Conservation (phyloP, 1,284 basidiomycete species). For the Sphaerobolus stellatus region DNA sequence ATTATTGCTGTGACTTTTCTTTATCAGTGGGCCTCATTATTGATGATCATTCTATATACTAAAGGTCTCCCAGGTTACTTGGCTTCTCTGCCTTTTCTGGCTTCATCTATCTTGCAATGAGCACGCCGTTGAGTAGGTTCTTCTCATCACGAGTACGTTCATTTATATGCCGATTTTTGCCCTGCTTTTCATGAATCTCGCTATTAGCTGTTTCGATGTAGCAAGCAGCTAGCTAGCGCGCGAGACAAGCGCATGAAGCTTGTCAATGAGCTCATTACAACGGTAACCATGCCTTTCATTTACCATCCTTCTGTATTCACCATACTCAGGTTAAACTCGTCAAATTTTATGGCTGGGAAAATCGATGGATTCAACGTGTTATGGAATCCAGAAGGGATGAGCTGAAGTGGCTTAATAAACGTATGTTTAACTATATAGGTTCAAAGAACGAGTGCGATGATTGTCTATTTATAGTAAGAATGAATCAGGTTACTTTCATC, state of each 20-base stretch:
- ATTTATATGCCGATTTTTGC: background rate
- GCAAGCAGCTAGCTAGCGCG: constrained; percentile 44
- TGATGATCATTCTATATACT: no score
- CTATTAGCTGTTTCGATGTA: background rate
- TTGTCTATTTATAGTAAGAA: constrained; percentile 43
- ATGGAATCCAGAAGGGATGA: constrained; percentile 60
- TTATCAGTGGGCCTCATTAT: constrained; percentile 77
- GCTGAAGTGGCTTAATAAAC: constrained; percentile 69
- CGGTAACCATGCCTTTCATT: constrained; percentile 38
- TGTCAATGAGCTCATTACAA: constrained; percentile 81
- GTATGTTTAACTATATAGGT: background rate
- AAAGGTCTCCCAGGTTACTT: constrained; percentile 54
- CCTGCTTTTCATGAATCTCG: background rate
- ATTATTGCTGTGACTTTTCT: constrained; percentile 73
- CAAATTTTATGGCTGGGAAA: constrained; percentile 86
- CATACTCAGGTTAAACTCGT: constrained; percentile 67
- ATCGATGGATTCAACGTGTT: constrained; percentile 64
- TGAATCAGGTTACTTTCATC: constrained; percentile 65
- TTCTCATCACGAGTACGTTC: constrained; percentile 51
- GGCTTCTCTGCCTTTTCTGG: constrained; percentile 86
- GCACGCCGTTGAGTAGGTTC: constrained; percentile 73
- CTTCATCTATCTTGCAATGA: constrained; percentile 70
- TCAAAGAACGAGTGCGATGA: background rate
- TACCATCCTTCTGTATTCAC: background rate
- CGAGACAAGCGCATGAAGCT: constrained; percentile 85